These are phyloP conservation scores for Massariosphaeria phaeospora DNA, from an alignment of 495 filamentous ascomycete species.

Conservation along the genomic window DNA sequence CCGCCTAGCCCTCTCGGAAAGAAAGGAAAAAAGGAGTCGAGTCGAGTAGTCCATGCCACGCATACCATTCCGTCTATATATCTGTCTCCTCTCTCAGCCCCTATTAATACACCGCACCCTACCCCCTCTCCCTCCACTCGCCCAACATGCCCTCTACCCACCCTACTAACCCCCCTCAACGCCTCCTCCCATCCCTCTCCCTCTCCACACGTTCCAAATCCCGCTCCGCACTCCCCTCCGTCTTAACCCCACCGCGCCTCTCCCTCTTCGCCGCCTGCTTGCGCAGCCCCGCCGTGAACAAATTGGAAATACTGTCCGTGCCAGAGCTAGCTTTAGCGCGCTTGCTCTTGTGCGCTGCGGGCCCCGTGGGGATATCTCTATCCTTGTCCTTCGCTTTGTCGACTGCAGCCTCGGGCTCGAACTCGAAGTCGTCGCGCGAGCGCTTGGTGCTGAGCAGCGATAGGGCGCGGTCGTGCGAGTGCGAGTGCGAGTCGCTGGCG, in stretches of 20 bases:
- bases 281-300: conserved; percentile 13
- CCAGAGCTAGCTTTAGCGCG: conserved; percentile 10
- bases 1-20: too few relatives aligned
- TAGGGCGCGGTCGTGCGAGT: too few relatives aligned
- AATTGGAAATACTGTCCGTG: conserved; percentile 3
- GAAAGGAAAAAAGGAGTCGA: too few relatives aligned
- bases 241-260: conserved; percentile 13
- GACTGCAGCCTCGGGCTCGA: background rate
- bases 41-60: too few relatives aligned
- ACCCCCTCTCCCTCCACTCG: too few relatives aligned
- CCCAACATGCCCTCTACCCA: too few relatives aligned
- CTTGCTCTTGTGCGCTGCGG: conserved; percentile 14
- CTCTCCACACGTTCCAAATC: conserved; percentile 21
- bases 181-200: conserved; percentile 18
- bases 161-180: too few relatives aligned
- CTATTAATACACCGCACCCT: too few relatives aligned
- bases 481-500: background rate
- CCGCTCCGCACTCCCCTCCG: conserved; percentile 18
- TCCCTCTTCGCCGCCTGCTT: conserved; percentile 2
- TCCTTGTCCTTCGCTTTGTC: background rate
- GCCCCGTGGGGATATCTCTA: conserved; percentile 1
- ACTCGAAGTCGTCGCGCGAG: conserved; percentile 13
- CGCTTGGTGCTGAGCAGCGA: conserved; percentile 9
- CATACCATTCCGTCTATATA: too few relatives aligned
- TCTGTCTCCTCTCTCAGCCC: too few relatives aligned